Percentiles rank a stretch among this genome's conserved stretches.
These are phyloP conservation scores for Panaeolus cyanescens DNA, from an alignment of 768 basidiomycete species.

Conservation along the genomic window DNA sequence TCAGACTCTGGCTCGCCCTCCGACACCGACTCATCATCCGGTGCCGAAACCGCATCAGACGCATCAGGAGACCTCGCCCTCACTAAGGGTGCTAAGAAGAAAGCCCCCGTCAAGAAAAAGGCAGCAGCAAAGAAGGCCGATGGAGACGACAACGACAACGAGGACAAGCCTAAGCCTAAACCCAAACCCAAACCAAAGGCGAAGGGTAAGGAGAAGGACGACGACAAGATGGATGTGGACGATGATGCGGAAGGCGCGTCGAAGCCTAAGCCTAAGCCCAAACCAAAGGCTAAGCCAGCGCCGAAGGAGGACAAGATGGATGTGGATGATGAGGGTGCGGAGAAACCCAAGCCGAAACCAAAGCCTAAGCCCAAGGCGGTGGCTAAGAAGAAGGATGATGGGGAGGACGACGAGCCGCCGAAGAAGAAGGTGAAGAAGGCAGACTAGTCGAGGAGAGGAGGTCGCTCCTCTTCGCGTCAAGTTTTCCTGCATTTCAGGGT, in stretches of 20 bases:
- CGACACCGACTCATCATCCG: slow-evolving; percentile 66
- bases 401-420: slow-evolving; percentile 53
- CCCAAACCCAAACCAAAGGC: slow-evolving; percentile 48
- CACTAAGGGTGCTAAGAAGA: slow-evolving; percentile 45
- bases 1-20: slow-evolving; percentile 90
- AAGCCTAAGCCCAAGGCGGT: slow-evolving; percentile 35
- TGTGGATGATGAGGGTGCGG: slow-evolving; percentile 35
- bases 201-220: slow-evolving; percentile 47
- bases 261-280: slow-evolving; percentile 46
- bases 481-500: too few relatives aligned
- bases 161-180: slow-evolving; percentile 44
- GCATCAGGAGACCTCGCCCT: slow-evolving; percentile 79
- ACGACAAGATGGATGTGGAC: slow-evolving; percentile 53
- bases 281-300: slow-evolving; percentile 34
- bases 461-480: too few relatives aligned
- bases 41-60: slow-evolving; percentile 80
- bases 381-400: slow-evolving; percentile 35
- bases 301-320: slow-evolving; percentile 54
- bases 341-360: slow-evolving; percentile 44
- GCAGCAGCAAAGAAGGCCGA: slow-evolving; percentile 22
- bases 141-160: slow-evolving; percentile 24
- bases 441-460: neutral
- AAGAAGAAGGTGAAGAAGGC: slow-evolving; percentile 78
- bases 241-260: slow-evolving; percentile 42
- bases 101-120: slow-evolving; percentile 36